phyloP scores from a whole-genome alignment of 176 grass and related monocot species.

The Saccharum officinarum region DNA sequence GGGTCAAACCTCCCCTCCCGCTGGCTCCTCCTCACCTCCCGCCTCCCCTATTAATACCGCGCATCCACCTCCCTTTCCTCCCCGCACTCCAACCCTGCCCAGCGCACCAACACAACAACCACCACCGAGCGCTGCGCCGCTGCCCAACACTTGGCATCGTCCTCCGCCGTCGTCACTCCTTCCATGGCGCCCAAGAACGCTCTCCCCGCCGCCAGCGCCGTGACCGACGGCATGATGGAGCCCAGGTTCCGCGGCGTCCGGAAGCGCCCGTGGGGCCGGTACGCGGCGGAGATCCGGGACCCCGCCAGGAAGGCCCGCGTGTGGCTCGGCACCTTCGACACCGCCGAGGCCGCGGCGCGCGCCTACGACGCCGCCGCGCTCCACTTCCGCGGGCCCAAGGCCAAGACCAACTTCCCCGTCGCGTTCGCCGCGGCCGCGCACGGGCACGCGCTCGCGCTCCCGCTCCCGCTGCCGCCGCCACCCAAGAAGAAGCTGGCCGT shows the following conservation, averaged over 20 bases:
- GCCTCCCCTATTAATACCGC: slow-evolving; percentile 45
- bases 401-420: slow-evolving; percentile 82
- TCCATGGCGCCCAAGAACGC: slow-evolving; percentile 62
- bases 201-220: background rate
- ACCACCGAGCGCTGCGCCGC: background rate
- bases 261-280: slow-evolving; percentile 87
- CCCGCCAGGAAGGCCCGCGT: slow-evolving; percentile 73
- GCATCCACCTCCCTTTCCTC: background rate
- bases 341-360: slow-evolving; percentile 76
- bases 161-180: background rate
- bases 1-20: slow-evolving; percentile 57
- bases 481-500: slow-evolving; percentile 35
- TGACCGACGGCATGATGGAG: slow-evolving; percentile 43
- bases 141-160: slow-evolving; percentile 13
- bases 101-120: background rate
- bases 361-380: slow-evolving; percentile 84
- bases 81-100: slow-evolving; percentile 8
- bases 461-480: background rate
- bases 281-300: slow-evolving; percentile 92
- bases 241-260: slow-evolving; percentile 77
- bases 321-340: slow-evolving; percentile 98
- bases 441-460: background rate
- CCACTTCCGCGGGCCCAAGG: slow-evolving; percentile 84
- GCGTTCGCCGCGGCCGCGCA: slow-evolving; percentile 1
- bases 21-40: slow-evolving; percentile 50